Evolutionary conservation across 768 basidiomycete species (phyloP).

Genomic region (Lactarius sp.): DNA sequence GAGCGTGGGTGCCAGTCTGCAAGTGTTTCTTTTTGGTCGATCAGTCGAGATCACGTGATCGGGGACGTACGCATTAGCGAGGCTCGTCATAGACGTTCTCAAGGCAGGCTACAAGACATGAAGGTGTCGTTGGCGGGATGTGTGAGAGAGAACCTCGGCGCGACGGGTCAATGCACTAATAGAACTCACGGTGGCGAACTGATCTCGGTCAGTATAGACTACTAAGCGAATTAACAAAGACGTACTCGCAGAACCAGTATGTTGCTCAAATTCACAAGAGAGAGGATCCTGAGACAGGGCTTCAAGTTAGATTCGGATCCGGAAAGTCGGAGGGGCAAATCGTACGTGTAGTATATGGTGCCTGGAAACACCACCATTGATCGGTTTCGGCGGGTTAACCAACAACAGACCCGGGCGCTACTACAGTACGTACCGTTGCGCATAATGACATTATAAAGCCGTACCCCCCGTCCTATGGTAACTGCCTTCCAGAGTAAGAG

Average conservation of each 20-base stretch:
- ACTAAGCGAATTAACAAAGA: not conserved
- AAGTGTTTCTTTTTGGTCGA: not conserved
- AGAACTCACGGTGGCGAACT: slow-evolving; percentile 2
- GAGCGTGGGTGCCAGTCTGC: not conserved
- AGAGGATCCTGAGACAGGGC: not conserved
- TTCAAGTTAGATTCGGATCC: not conserved
- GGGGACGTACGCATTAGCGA: not conserved
- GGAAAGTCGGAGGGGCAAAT: too few species aligned
- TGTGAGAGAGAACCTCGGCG: not conserved
- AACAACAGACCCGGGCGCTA: not conserved
- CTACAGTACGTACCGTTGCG: not conserved
- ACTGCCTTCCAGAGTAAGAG: not conserved
- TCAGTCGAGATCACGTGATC: too few species aligned
- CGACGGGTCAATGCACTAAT: not conserved
- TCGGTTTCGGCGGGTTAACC: not conserved
- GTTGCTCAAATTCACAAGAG: slow-evolving; percentile 1
- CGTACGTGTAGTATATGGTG: slow-evolving; percentile 2
- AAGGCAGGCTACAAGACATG: not conserved
- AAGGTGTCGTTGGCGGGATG: not conserved
- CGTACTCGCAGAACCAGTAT: not conserved
- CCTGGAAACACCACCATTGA: not conserved
- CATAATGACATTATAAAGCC: not conserved
- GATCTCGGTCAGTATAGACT: not conserved
- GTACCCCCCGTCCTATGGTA: not conserved
- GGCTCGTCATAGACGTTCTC: not conserved